Evolutionary conservation across 192 early-diverging fungal genomes (phyloP).

Genomic region (Umbelopsis isabellina): DNA sequence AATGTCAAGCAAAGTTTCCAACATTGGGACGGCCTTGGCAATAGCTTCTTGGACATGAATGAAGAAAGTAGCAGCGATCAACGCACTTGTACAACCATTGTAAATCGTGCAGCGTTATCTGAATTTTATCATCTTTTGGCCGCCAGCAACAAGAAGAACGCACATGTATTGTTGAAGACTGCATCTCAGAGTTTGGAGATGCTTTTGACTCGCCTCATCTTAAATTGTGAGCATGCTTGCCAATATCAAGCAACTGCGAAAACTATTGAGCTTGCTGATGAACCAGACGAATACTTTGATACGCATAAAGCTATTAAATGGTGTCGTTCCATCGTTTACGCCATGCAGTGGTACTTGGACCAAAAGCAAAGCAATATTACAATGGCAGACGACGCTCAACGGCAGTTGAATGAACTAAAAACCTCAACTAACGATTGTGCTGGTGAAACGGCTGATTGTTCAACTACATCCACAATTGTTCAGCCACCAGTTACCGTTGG

Average conservation of each 20-base stretch:
- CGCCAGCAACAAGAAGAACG: background rate
- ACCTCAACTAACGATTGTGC: background rate
- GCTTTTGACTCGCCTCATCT: conserved; percentile 5
- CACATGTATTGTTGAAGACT: background rate
- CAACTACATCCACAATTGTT: background rate
- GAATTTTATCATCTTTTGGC: background rate
- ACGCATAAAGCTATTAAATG: conserved; percentile 11
- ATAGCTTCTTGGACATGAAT: conserved; percentile 15
- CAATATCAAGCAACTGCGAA: background rate
- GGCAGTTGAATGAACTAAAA: background rate
- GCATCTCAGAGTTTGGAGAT: conserved; percentile 20
- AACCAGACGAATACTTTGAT: conserved; percentile 3
- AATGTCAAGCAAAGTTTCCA: conserved; percentile 6
- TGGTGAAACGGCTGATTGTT: background rate
- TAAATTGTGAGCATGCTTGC: conserved; percentile 23
- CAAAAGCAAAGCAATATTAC: background rate
- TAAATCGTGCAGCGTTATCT: background rate
- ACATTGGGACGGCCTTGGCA: conserved; percentile 28
- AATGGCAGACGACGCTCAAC: background rate
- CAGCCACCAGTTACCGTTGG: background rate
- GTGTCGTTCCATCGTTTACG: conserved; percentile 10
- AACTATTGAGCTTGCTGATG: background rate
- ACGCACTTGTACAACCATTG: background rate
- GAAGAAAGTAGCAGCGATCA: background rate
- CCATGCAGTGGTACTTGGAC: conserved; percentile 13